These are phyloP conservation scores for Rubus parviflorus DNA, from an alignment of 306 rosid genomes.

Conservation along the genomic window DNA sequence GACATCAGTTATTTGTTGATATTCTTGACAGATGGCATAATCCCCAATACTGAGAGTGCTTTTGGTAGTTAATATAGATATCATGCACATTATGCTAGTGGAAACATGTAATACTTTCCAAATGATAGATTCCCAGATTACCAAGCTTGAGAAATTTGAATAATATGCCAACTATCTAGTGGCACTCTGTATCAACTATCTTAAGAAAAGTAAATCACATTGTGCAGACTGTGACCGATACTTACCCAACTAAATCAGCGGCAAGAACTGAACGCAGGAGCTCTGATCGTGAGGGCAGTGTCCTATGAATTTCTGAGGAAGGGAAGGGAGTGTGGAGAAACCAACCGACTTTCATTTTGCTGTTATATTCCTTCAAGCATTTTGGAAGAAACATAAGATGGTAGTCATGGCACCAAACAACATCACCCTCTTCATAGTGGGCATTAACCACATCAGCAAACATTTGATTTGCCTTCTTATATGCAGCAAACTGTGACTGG, in stretches of 20 bases:
- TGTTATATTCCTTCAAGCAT: constrained; percentile 71
- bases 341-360: constrained; percentile 90
- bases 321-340: constrained; percentile 96
- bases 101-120: neutral
- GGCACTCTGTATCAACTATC: neutral
- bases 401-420: constrained; percentile 96
- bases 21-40: neutral
- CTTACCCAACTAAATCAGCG: constrained; percentile 92
- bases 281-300: constrained; percentile 87
- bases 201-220: neutral
- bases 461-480: constrained; percentile 88
- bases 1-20: neutral
- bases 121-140: neutral
- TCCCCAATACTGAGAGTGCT: neutral
- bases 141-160: neutral
- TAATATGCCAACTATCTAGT: neutral
- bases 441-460: constrained; percentile 83
- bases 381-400: constrained; percentile 94
- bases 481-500: constrained; percentile 87
- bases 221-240: constrained; percentile 12
- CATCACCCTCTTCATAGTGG: constrained; percentile 87
- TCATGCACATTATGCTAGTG: neutral
- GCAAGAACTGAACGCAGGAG: constrained; percentile 86
- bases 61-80: neutral
- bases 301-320: constrained; percentile 89